phyloP scores from a whole-genome alignment of 2,329 filamentous ascomycete genomes.

The Aspergillus alliaceus region DNA sequence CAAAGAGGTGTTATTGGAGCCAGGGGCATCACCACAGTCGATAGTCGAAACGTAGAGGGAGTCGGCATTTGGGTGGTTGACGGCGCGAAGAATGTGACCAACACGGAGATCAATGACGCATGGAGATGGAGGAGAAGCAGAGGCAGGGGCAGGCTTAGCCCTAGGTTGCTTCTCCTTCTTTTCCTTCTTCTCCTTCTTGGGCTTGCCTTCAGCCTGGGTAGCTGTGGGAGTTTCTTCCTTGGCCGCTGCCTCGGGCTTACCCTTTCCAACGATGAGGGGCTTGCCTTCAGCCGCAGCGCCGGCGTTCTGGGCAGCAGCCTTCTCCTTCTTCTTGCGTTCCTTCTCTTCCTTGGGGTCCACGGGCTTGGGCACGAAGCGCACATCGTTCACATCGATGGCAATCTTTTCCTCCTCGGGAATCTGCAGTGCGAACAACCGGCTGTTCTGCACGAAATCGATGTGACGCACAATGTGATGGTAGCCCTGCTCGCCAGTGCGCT shows the following conservation, averaged over 20 bases:
- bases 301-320: slow-evolving; percentile 52
- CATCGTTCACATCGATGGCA: slow-evolving; percentile 72
- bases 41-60: slow-evolving; percentile 95
- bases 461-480: slow-evolving; percentile 89
- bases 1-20: slow-evolving; percentile 76
- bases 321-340: slow-evolving; percentile 95
- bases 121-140: slow-evolving; percentile 76
- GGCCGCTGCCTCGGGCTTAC: slow-evolving; percentile 51
- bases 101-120: slow-evolving; percentile 91
- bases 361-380: slow-evolving; percentile 84
- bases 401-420: slow-evolving; percentile 74
- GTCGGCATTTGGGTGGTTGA: slow-evolving; percentile 95
- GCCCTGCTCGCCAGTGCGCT: slow-evolving; percentile 85
- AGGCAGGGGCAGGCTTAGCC: slow-evolving; percentile 68
- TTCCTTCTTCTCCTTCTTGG: slow-evolving; percentile 53
- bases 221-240: slow-evolving; percentile 45
- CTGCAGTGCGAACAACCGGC: slow-evolving; percentile 66
- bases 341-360: slow-evolving; percentile 93
- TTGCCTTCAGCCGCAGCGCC: slow-evolving; percentile 25
- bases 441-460: slow-evolving; percentile 94
- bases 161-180: slow-evolving; percentile 78
- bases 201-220: slow-evolving; percentile 50
- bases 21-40: slow-evolving; percentile 83
- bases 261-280: slow-evolving; percentile 39
- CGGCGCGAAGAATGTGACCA: slow-evolving; percentile 93